Evolutionary conservation across 257 asterid genomes (phyloP), one percentile per base, ranked within the genome.

Genomic region (Gynochthodes officinalis): DNA sequence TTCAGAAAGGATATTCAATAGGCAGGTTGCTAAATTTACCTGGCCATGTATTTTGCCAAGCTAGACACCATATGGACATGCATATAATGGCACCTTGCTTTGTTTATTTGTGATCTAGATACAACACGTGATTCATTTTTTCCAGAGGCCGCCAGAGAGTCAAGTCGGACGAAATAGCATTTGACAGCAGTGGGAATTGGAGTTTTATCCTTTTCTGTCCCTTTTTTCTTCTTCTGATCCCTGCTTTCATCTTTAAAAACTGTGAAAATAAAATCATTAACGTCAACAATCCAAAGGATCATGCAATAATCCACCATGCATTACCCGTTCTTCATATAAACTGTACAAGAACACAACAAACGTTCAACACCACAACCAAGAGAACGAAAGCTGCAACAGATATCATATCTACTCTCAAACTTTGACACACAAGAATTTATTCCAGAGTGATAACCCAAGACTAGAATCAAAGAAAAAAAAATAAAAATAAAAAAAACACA

Each of bases 41-140:
- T 90, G 70, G 96, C 92, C 89, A 88, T 81, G 84, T 90, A 93
- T 79, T 93, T 93, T 71, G 86, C 96, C 71, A 90, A 72, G 75
- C 86, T 87, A 32, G 80, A 67, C 25, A 90, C 84, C 70, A 73
- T 90, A 80, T 93, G 93, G 27, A 85, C 78, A 57, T 93, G 98
- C 98, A 93, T 93, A 74, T 90, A 93, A 53, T 73, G 82, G 68
- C 85, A 66, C 79, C 98, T 85, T 62, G 86, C 93, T 59, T 90
- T 85, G 46, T 81, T 64, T 19, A 87, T 73, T 15, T 75, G 77
- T 75, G 77, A 82, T 40, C 78, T 49, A 2, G 69, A 76, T 80
- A 84, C 73, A 77, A 69, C 52, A 69, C 77, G 77, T 30, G 78
- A 46, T 57, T 78, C 75, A 44, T 71, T 70, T 9, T 71, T 76